Evolutionary conservation across 176 grass and related monocot species (phyloP), one percentile per base, ranked within the genome.

Genomic region (Pontederia crassipes): DNA sequence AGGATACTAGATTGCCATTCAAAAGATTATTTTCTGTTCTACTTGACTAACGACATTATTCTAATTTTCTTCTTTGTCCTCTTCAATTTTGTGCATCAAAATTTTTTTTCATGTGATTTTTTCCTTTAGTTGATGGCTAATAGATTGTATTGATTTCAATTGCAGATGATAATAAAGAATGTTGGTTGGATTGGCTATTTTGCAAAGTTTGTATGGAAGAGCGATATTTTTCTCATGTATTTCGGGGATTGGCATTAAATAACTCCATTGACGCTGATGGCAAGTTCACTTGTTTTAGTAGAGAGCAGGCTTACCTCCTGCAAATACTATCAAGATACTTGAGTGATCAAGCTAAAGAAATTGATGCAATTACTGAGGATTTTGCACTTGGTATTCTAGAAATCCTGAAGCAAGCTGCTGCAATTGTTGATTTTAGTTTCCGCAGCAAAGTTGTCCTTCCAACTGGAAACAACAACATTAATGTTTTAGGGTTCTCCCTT

Each of bases 111-210:
- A 4, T n/a, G 14, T 12, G 2, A 13, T 29, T 60, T 32, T 13
- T 45, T 35, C 12, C 48, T 29, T 13, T 66, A 29, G 13, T 32
- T 28, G 11, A 11, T 64, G 47, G 61, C 47, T 56, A 24, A 69
- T 17, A 11, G 24, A 13, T 15, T 4, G 9, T 69, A 12, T 28
- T 56, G 7, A 12, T 69, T 69, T 17, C 32, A 24, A 1, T 2
- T 78, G 69, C 76, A 97, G 93, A 53, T 78, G 87, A 58, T n/a
- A 78, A 83, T 70, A 75, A 85, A 71, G 93, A 88, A 73, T 87
- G 88, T 55, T 97, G 93, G 93, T 46, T 97, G 49, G 84, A 88
- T 48, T 97, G 87, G 93, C 79, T 97, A 72, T 68, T 97, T 15
- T 79, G 87, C 73, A 92, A 97, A 83, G 72, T 80, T 67, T 97